Conservation (phyloP, 176 grass and related monocot genomes). For the Ampelocalamus luodianensis region DNA sequence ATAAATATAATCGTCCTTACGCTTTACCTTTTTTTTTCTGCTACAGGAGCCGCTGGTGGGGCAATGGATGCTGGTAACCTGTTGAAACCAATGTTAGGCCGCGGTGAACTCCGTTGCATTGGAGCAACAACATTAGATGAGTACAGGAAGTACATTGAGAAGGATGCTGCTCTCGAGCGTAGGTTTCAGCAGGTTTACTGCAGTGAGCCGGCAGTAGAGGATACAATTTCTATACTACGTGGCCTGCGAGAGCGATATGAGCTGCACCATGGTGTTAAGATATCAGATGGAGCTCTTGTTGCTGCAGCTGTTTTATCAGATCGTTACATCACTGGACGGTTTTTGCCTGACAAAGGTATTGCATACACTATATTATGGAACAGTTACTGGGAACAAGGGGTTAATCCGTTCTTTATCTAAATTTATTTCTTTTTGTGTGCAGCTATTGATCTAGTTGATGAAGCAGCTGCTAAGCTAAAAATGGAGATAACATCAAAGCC, state of each 20-base stretch:
- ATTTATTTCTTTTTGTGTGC: conserved; percentile 35
- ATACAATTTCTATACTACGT: conserved; percentile 81
- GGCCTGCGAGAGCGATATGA: conserved; percentile 86
- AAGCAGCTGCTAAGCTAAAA: conserved; percentile 94
- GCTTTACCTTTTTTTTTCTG: neutral
- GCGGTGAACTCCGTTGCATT: conserved; percentile 89
- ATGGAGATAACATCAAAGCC: conserved; percentile 99
- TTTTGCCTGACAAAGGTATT: conserved; percentile 96
- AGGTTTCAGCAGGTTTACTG: conserved; percentile 98
- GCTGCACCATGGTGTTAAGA: conserved; percentile 91
- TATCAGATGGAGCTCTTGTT: conserved; percentile 94
- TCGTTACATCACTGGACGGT: conserved; percentile 92
- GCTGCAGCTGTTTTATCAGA: conserved; percentile 80
- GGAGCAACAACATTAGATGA: conserved; percentile 96
- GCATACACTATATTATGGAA: conserved; percentile 13
- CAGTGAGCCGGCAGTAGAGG: conserved; percentile 83
- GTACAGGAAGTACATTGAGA: conserved; percentile 97
- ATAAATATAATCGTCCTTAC: neutral
- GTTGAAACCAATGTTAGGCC: conserved; percentile 92
- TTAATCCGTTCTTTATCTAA: conserved; percentile 19
- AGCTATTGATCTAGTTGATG: conserved; percentile 99
- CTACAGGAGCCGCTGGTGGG: conserved; percentile 76
- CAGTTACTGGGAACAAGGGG: neutral
- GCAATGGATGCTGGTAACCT: conserved; percentile 94
- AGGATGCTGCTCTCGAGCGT: conserved; percentile 93